These are phyloP conservation scores for Colletotrichum karsti DNA, from an alignment of 2,329 filamentous ascomycete genomes.

Conservation along the genomic window DNA sequence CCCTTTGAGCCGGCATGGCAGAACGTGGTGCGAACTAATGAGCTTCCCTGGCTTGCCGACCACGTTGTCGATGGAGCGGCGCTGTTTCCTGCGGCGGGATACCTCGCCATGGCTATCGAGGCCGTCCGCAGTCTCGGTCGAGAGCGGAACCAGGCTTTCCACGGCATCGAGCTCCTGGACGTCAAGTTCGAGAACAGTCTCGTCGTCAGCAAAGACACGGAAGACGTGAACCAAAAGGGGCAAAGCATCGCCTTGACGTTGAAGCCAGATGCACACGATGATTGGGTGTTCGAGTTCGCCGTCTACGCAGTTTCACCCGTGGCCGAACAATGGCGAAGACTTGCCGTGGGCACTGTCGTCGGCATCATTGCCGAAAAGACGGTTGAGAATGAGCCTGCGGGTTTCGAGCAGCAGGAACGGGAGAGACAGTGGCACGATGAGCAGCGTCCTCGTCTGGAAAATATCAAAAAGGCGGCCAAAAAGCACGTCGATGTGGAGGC, in stretches of 20 bases:
- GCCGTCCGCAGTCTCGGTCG: background rate
- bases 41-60: slow-evolving; percentile 48
- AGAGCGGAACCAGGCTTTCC: background rate
- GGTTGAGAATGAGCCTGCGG: no score
- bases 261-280: background rate
- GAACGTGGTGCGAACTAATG: background rate
- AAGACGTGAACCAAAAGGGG: slow-evolving; percentile 34
- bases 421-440: background rate
- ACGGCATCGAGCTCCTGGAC: background rate
- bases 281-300: slow-evolving; percentile 39
- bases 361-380: slow-evolving; percentile 26
- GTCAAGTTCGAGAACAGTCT: slow-evolving; percentile 27
- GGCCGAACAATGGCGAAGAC: background rate
- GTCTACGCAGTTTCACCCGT: slow-evolving; percentile 32
- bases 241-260: slow-evolving; percentile 33
- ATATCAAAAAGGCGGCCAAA: background rate
- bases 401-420: slow-evolving; percentile 14
- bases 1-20: slow-evolving; percentile 7
- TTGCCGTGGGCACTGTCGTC: background rate
- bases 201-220: slow-evolving; percentile 1
- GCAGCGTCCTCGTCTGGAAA: background rate
- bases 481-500: slow-evolving; percentile 34
- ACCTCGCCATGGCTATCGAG: slow-evolving; percentile 14
- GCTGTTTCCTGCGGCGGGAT: slow-evolving; percentile 40
- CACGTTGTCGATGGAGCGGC: slow-evolving; percentile 51